These are phyloP conservation scores for Maudiozyma turicensis DNA, from an alignment of 805 yeast species.

Conservation along the genomic window DNA sequence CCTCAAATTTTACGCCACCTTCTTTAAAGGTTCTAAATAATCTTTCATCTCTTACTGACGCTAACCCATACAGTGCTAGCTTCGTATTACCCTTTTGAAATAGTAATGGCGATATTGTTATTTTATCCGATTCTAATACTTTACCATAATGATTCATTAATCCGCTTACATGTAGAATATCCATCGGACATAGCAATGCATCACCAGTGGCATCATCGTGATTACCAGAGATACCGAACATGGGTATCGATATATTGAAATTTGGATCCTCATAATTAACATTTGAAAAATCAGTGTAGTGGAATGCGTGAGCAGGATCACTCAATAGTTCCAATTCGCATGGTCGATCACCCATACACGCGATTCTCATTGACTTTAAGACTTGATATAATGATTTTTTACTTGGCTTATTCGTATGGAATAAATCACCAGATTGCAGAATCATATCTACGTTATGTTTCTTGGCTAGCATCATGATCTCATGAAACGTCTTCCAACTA, in stretches of 20 bases:
- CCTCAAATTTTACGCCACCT: constrained; percentile 66
- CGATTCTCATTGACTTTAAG: constrained; percentile 53
- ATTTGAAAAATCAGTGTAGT: constrained; percentile 51
- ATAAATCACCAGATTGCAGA: constrained; percentile 85
- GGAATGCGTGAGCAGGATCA: constrained; percentile 56
- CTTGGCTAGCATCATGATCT: constrained; percentile 63
- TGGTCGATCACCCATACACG: constrained; percentile 80
- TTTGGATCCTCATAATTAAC: constrained; percentile 90
- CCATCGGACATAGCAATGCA: constrained; percentile 74
- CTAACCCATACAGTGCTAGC: constrained; percentile 80
- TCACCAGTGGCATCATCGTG: constrained; percentile 96
- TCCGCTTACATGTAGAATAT: constrained; percentile 71
- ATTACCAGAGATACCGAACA: constrained; percentile 89
- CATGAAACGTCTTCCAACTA: constrained; percentile 79
- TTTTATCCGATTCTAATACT: constrained; percentile 63
- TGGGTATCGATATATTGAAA: constrained; percentile 77
- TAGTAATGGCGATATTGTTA: constrained; percentile 64
- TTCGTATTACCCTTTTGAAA: constrained; percentile 76
- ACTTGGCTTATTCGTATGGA: constrained; percentile 82
- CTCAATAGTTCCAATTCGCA: constrained; percentile 75
- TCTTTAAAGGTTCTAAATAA: constrained; percentile 72
- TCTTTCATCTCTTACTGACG: constrained; percentile 83
- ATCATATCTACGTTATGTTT: constrained; percentile 76
- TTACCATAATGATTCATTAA: constrained; percentile 84
- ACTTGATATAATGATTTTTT: constrained; percentile 82